Percentiles rank a stretch among this genome's conserved stretches.
Conservation (phyloP, 768 basidiomycete genomes). For the Russula foetens region DNA sequence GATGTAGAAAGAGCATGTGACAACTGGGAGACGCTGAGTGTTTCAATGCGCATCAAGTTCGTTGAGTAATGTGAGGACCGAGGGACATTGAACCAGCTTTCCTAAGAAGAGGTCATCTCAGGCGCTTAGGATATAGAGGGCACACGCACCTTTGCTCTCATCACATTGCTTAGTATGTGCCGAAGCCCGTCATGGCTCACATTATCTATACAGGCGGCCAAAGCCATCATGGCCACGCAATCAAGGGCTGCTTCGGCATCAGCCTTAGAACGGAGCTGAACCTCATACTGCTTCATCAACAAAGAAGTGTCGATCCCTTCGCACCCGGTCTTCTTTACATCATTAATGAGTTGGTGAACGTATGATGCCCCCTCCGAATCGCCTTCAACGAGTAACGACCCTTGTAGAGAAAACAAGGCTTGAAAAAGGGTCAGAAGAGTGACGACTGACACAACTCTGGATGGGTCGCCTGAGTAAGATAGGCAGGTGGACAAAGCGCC, state of each 20-base stretch:
- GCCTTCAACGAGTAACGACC: conserved; percentile 27
- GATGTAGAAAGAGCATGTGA: conserved; percentile 28
- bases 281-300: conserved; percentile 46
- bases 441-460: conserved; percentile 34
- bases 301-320: conserved; percentile 40
- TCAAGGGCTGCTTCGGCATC: conserved; percentile 32
- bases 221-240: conserved; percentile 35
- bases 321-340: conserved; percentile 39
- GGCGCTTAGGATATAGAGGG: background rate
- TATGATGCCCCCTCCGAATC: conserved; percentile 29
- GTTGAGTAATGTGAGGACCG: conserved; percentile 31
- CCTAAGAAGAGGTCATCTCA: background rate
- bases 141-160: background rate
- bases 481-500: conserved; percentile 38
- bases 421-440: conserved; percentile 46
- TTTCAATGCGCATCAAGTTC: conserved; percentile 38
- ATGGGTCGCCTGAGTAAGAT: conserved; percentile 38
- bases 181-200: conserved; percentile 27
- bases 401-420: conserved; percentile 43
- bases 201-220: conserved; percentile 41
- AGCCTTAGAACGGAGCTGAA: conserved; percentile 19
- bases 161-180: background rate
- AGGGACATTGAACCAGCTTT: conserved; percentile 15
- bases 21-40: conserved; percentile 39
- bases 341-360: conserved; percentile 36